These are phyloP conservation scores for Colletotrichum karsti DNA, from an alignment of 2,329 filamentous ascomycete genomes.

Conservation along the genomic window DNA sequence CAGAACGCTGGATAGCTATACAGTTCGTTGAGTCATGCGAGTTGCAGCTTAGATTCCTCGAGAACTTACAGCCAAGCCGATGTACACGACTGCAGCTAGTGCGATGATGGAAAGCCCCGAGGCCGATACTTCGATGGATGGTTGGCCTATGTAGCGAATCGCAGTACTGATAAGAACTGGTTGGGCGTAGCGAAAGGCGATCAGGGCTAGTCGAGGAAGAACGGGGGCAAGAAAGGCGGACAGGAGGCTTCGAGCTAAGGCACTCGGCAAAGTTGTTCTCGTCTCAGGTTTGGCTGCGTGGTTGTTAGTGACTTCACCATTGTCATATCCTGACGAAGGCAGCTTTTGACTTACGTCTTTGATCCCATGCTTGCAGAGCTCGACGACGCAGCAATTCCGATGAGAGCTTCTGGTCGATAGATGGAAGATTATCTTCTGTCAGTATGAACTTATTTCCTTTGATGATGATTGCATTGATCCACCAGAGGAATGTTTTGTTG, in stretches of 20 bases:
- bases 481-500: conserved; percentile 1
- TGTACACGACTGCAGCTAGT: neutral
- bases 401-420: neutral
- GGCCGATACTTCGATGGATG: neutral
- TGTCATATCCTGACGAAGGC: too few relatives aligned
- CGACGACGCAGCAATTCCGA: neutral
- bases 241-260: neutral
- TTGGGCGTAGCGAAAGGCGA: conserved; percentile 18
- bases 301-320: neutral
- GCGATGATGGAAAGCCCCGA: neutral
- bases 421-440: neutral
- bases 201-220: neutral
- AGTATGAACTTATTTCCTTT: neutral
- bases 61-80: conserved; percentile 2
- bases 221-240: neutral
- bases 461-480: conserved; percentile 12
- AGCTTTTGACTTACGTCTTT: neutral
- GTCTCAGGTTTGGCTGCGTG: conserved; percentile 2
- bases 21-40: too few relatives aligned
- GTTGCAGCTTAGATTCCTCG: neutral
- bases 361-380: conserved; percentile 1
- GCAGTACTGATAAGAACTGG: neutral
- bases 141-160: neutral
- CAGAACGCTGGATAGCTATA: neutral
- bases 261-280: neutral